Evolutionary conservation across 2,329 filamentous ascomycete genomes (phyloP).

Genomic region (Talaromyces pinophilus): DNA sequence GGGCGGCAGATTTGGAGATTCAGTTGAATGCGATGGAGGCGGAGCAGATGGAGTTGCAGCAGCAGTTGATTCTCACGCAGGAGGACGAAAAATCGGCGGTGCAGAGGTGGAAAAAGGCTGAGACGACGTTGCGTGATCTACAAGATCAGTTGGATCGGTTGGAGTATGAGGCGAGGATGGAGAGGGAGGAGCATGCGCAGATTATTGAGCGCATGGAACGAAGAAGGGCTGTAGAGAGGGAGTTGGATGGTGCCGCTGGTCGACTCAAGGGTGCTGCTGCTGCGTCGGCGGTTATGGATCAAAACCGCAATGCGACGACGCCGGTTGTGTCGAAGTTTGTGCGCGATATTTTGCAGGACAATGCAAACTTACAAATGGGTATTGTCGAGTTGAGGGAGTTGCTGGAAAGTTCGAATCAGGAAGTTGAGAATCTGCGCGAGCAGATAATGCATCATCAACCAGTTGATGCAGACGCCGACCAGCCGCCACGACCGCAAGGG

Average conservation of each 20-base stretch:
- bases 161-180: constrained; percentile 77
- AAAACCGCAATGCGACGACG: constrained; percentile 57
- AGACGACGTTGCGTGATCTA: constrained; percentile 73
- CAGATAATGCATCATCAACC: constrained; percentile 71
- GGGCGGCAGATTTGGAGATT: constrained; percentile 75
- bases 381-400: constrained; percentile 90
- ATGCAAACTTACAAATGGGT: constrained; percentile 87
- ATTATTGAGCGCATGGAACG: constrained; percentile 81
- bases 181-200: constrained; percentile 78
- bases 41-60: constrained; percentile 74
- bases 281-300: constrained; percentile 60
- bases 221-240: constrained; percentile 76
- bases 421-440: constrained; percentile 83
- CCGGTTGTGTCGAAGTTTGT: constrained; percentile 90
- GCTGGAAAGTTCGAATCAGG: constrained; percentile 87
- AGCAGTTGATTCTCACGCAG: constrained; percentile 65
- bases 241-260: constrained; percentile 76
- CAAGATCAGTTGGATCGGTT: constrained; percentile 88
- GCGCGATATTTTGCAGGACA: constrained; percentile 91
- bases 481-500: constrained; percentile 35
- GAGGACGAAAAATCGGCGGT: constrained; percentile 77
- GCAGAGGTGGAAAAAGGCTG: constrained; percentile 81
- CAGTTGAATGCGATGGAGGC: constrained; percentile 77
- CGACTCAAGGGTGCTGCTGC: constrained; percentile 80
- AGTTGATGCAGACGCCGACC: constrained; percentile 9